Evolutionary conservation across 257 asterid species (phyloP), one percentile per base, ranked within the genome.

Genomic region (Scutellaria baicalensis): DNA sequence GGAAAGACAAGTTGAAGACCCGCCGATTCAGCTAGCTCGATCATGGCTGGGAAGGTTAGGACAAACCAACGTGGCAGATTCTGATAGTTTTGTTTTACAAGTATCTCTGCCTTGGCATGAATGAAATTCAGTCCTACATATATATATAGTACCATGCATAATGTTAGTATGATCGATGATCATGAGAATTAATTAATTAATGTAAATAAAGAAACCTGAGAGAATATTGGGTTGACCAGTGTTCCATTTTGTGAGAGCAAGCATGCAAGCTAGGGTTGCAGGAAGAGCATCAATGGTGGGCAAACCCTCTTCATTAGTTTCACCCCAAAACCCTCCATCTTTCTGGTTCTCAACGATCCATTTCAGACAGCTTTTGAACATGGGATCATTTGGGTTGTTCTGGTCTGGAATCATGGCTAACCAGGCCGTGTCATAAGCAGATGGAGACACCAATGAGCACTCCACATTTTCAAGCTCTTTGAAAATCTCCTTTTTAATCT

Each of bases 361-460:
- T 18, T 66, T 38, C 72, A 85, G 40, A 55, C 87, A 85, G 20
- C 44, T 59, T 45, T 42, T 6, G 77, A 88, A 83, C 89, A 80
- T 78, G 0, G 91, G 91, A 8, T 40, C 51, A n/a, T 38, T 74
- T 21, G 1, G 6, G 0, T 70, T 6, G 6, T n/a, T 0, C 3
- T 73, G 52, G 54, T 50, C 57, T 2, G 88, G 84, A 38, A 88
- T 44, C 90, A 84, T 88, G 71, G 90, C 87, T 62, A 88, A 16
- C 88, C 92, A 88, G 8, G 92, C 90, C 6, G 84, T 85, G 78
- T 85, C 92, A 20, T 88, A 80, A 1, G 88, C 87, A 18, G 84
- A 83, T 6, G 83, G 73, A 6, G 81, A 47, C 4, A 75, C 74
- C 33, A 71, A 64, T 9, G 72, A n/a, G n/a, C n/a, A 18, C 45